Conservation (phyloP, 2,329 filamentous ascomycete genomes). For the Chaetomium olivaceum region DNA sequence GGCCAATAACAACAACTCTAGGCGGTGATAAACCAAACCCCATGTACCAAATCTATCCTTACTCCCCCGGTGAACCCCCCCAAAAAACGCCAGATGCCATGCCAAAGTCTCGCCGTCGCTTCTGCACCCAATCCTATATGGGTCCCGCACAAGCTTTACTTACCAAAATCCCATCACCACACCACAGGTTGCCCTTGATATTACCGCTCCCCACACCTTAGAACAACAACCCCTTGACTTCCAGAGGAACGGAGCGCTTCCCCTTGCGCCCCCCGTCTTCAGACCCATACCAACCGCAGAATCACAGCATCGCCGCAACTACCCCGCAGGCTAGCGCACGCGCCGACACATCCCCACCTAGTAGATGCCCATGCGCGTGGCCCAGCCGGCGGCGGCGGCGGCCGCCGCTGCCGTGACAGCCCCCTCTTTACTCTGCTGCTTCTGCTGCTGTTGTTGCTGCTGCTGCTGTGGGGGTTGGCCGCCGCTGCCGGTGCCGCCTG, state of each 20-base stretch:
- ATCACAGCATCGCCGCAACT: not conserved
- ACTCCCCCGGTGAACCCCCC: not conserved
- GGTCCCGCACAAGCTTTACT: not conserved
- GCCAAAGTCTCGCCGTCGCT: not conserved
- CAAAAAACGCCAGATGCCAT: conserved; percentile 11
- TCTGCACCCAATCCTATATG: not conserved
- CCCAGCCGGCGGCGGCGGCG: conserved; percentile 57
- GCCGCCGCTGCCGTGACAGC: not conserved
- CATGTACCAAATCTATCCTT: conserved; percentile 10
- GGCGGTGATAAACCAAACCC: not conserved
- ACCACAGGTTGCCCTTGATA: not conserved
- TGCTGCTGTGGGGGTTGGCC: conserved; percentile 1
- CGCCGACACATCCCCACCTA: conserved; percentile 36
- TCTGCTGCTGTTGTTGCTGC: not conserved
- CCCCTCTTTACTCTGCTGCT: conserved; percentile 16
- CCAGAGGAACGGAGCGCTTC: too few relatives aligned
- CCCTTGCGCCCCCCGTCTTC: not conserved
- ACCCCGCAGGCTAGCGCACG: not conserved
- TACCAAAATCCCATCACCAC: not conserved
- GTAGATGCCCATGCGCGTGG: conserved; percentile 75
- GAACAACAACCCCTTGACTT: not conserved
- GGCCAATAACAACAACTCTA: not conserved
- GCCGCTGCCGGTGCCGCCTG: conserved; percentile 36
- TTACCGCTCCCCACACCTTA: not conserved
- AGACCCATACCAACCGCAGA: not conserved